phyloP scores from a whole-genome alignment of 192 early-diverging fungal genomes.

The Coemansia sp. region DNA sequence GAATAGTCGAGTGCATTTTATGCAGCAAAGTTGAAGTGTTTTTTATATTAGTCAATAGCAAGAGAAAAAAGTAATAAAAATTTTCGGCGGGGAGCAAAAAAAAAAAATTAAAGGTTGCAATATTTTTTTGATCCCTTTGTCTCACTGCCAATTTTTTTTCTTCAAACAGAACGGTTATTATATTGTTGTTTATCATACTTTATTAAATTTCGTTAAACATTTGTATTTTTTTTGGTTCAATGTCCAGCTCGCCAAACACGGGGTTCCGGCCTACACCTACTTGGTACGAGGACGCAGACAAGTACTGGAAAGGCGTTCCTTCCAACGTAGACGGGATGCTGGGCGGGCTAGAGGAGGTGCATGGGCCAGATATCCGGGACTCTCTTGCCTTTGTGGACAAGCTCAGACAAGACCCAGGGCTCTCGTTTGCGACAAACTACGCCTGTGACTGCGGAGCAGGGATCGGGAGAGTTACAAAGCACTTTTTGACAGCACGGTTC shows the following conservation, averaged over 20 bases:
- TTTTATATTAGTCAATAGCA: not conserved
- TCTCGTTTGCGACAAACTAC: conserved; percentile 17
- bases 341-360: conserved; percentile 79
- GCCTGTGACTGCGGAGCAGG: conserved; percentile 91
- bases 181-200: too few species aligned
- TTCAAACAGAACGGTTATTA: too few species aligned
- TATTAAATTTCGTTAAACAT: not conserved
- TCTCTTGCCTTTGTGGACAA: conserved; percentile 65
- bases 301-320: conserved; percentile 49
- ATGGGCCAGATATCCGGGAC: conserved; percentile 68
- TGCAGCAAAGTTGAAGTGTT: not conserved
- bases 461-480: conserved; percentile 89
- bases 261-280: conserved; percentile 35
- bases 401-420: conserved; percentile 8
- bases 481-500: conserved; percentile 78
- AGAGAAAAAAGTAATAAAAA: conserved; percentile 8
- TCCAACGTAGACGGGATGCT: conserved; percentile 74
- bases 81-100: not conserved
- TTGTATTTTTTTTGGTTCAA: not conserved
- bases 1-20: not conserved
- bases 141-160: not conserved
- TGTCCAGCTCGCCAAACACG: conserved; percentile 15
- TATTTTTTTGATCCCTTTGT: not conserved
- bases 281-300: conserved; percentile 72
- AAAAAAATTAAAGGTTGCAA: not conserved